Conservation (phyloP, 306 rosid genomes). For the Morella rubra region DNA sequence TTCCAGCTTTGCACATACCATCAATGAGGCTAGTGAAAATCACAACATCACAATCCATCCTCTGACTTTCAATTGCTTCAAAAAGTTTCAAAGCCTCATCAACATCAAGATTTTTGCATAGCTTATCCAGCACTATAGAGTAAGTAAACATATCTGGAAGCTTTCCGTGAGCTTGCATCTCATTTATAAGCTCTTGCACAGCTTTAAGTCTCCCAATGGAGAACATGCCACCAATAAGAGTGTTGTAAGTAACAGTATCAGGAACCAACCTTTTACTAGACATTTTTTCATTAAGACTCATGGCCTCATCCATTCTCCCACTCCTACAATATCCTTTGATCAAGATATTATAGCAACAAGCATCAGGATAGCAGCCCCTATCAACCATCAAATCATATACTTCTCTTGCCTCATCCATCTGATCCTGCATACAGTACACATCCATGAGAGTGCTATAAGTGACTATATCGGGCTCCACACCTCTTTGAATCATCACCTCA, state of each 20-base stretch:
- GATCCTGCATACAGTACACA: background rate
- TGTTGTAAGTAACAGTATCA: conserved; percentile 14
- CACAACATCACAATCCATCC: background rate
- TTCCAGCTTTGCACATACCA: conserved; percentile 18
- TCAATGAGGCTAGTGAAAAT: conserved; percentile 8
- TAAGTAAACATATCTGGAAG: conserved; percentile 1
- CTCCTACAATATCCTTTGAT: background rate
- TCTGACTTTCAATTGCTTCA: background rate
- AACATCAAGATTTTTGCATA: background rate
- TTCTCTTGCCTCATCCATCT: background rate
- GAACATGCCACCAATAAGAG: conserved; percentile 10
- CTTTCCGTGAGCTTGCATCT: conserved; percentile 8
- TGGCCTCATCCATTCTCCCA: background rate
- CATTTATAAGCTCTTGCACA: conserved; percentile 25
- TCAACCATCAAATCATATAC: conserved; percentile 9
- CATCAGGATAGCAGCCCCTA: background rate
- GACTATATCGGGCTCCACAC: background rate
- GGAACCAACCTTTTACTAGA: background rate
- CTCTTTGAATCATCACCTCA: conserved; percentile 8
- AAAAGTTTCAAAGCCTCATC: background rate
- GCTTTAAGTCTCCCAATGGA: conserved; percentile 2
- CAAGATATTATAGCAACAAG: conserved; percentile 5
- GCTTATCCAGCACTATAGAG: background rate
- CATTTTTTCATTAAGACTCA: conserved; percentile 9
- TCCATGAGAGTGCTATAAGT: conserved; percentile 4